phyloP scores from a whole-genome alignment of 108 stramenopile species.

The Nannochloropsis oceanica region DNA sequence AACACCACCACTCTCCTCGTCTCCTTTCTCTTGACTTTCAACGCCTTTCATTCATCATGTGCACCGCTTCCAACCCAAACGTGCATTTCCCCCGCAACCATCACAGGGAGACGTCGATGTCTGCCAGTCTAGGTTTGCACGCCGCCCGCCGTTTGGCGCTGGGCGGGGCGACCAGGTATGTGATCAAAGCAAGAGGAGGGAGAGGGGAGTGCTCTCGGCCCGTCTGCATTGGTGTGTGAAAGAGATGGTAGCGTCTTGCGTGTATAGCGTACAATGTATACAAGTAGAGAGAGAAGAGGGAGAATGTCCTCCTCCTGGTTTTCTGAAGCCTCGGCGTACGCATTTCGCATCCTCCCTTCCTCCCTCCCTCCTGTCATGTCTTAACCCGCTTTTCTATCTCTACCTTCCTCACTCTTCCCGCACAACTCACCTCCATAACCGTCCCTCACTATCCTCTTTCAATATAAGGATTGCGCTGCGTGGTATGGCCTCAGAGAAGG shows the following conservation, averaged over 20 bases:
- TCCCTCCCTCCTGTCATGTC: too few species aligned
- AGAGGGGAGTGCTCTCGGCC: too few species aligned
- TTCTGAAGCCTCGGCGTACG: too few species aligned
- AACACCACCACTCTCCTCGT: too few species aligned
- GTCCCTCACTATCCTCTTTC: not conserved
- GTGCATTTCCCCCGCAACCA: not conserved
- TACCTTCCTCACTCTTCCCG: not conserved
- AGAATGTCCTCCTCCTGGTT: too few species aligned
- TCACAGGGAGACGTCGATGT: not conserved
- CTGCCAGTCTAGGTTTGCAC: not conserved
- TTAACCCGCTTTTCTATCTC: not conserved
- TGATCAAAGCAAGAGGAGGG: too few species aligned
- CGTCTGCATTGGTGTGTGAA: too few species aligned
- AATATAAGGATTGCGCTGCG: conserved; percentile 7
- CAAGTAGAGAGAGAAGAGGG: too few species aligned
- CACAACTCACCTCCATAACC: not conserved
- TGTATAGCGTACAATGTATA: too few species aligned
- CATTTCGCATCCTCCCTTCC: too few species aligned
- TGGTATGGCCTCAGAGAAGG: conserved; percentile 43
- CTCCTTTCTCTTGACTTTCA: not conserved
- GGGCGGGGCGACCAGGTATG: not conserved
- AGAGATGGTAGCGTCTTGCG: too few species aligned
- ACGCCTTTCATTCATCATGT: not conserved
- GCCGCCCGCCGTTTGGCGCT: not conserved
- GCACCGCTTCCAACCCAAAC: not conserved